Conservation (phyloP, 2,329 filamentous ascomycete genomes). For the Alternaria triticimaculans region DNA sequence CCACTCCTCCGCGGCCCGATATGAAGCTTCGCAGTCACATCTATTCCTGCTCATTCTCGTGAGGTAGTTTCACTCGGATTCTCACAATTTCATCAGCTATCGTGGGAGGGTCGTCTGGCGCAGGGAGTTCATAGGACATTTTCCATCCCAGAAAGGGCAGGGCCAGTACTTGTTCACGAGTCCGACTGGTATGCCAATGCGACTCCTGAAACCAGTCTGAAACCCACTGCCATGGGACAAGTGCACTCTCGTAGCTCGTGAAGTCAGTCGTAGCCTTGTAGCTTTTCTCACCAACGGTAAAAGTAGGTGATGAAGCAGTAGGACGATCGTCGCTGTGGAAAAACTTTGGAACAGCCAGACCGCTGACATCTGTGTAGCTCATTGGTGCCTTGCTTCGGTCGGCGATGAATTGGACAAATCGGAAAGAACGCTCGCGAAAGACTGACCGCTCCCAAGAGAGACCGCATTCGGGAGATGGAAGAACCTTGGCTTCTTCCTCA, state of each 20-base stretch:
- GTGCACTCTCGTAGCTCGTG: not conserved
- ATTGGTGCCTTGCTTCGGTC: not conserved
- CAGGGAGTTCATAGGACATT: not conserved
- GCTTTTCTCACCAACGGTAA: not conserved
- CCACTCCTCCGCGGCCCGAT: no score
- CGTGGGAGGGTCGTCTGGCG: not conserved
- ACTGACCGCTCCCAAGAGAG: not conserved
- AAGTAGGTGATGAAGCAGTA: not conserved
- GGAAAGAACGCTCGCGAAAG: not conserved
- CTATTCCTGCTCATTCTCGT: not conserved
- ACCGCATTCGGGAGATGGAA: not conserved
- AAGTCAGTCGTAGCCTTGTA: not conserved
- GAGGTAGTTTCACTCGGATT: not conserved
- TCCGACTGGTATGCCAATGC: not conserved
- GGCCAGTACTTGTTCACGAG: not conserved
- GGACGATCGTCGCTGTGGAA: not conserved
- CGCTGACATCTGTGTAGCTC: not conserved
- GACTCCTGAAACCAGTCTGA: not conserved
- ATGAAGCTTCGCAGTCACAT: not conserved
- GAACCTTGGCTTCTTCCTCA: not conserved
- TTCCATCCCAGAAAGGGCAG: not conserved
- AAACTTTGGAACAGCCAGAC: rapidly evolving
- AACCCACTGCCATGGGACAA: not conserved
- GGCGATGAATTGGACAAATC: not conserved
- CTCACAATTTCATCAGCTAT: not conserved